Percentiles rank a stretch among this genome's conserved stretches.
These are phyloP conservation scores for Capillidium rhysosporum DNA, from an alignment of 371 early-diverging fungal species.

Conservation along the genomic window DNA sequence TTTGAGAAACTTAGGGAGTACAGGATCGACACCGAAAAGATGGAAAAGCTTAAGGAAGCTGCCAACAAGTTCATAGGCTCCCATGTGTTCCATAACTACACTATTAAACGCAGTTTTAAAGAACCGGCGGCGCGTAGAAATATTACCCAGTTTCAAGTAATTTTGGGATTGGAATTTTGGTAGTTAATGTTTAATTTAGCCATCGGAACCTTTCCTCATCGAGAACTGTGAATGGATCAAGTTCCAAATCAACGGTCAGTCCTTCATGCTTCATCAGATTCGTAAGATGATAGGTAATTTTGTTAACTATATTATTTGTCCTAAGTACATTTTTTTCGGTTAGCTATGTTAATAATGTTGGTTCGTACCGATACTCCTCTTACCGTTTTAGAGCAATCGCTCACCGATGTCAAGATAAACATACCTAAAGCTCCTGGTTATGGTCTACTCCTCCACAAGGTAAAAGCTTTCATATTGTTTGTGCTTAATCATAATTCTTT, in stretches of 20 bases:
- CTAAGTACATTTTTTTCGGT: not conserved
- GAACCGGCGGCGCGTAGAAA: slow-evolving; percentile 58
- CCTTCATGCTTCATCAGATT: slow-evolving; percentile 99
- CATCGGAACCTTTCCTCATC: slow-evolving; percentile 50
- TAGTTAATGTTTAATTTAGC: slow-evolving; percentile 12
- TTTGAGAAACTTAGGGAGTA: slow-evolving; percentile 24
- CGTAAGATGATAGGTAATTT: slow-evolving; percentile 92
- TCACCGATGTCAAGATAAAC: slow-evolving; percentile 48
- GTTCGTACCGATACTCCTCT: slow-evolving; percentile 50
- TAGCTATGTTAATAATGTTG: slow-evolving; percentile 58
- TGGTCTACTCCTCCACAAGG: slow-evolving; percentile 81
- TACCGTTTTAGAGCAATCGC: slow-evolving; percentile 35
- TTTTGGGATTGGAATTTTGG: not conserved
- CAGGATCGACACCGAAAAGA: slow-evolving; percentile 31
- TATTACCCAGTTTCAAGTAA: slow-evolving; percentile 52
- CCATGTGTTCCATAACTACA: slow-evolving; percentile 94
- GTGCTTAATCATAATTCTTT: not conserved
- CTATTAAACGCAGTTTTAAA: slow-evolving; percentile 50
- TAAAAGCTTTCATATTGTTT: slow-evolving; percentile 11
- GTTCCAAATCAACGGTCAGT: slow-evolving; percentile 87
- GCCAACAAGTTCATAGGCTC: slow-evolving; percentile 71
- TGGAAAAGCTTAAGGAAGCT: slow-evolving; percentile 41
- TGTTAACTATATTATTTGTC: not conserved
- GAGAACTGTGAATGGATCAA: slow-evolving; percentile 80
- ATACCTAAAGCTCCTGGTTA: slow-evolving; percentile 96